A percentile compares a stretch with the other conserved stretches of the same genome.
Conservation (phyloP, 805 yeast species). For the Lachancea thermotolerans region DNA sequence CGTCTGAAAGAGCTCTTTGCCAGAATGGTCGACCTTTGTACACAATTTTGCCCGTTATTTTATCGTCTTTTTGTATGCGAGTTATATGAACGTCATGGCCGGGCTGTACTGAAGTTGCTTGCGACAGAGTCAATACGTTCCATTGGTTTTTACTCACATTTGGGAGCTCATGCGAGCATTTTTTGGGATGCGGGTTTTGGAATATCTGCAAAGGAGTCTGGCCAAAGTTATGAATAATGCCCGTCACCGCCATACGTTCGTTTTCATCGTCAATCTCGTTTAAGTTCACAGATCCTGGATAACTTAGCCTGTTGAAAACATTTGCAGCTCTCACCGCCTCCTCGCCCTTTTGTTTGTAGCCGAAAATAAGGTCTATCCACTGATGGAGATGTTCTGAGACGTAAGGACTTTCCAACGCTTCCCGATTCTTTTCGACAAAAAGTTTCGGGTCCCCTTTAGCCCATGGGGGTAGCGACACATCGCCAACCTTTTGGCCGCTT, state of each 20-base stretch:
- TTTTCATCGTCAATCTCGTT: slow-evolving; percentile 66
- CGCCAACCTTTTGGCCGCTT: slow-evolving; percentile 45
- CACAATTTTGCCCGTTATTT: background rate
- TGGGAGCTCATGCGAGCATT: background rate
- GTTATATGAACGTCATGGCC: background rate
- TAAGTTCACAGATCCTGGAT: slow-evolving; percentile 74
- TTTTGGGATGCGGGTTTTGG: slow-evolving; percentile 56
- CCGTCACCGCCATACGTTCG: slow-evolving; percentile 70
- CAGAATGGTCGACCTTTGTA: background rate
- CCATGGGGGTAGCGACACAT: slow-evolving; percentile 79
- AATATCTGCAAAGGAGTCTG: slow-evolving; percentile 80
- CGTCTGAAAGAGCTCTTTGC: background rate
- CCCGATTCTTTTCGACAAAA: slow-evolving; percentile 68
- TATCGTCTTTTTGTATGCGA: background rate
- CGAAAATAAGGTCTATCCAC: slow-evolving; percentile 86
- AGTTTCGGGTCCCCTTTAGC: slow-evolving; percentile 69
- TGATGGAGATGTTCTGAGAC: slow-evolving; percentile 69
- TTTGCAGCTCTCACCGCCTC: slow-evolving; percentile 61
- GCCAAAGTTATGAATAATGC: slow-evolving; percentile 86
- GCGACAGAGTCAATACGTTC: background rate
- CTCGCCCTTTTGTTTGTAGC: slow-evolving; percentile 67
- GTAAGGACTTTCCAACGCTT: slow-evolving; percentile 76
- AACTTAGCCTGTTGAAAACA: slow-evolving; percentile 79
- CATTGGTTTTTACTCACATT: too few species aligned
- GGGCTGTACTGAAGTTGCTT: background rate